Evolutionary conservation across 768 basidiomycete species (phyloP), one percentile per base, ranked within the genome.

Genomic region (Ramaria sp.): DNA sequence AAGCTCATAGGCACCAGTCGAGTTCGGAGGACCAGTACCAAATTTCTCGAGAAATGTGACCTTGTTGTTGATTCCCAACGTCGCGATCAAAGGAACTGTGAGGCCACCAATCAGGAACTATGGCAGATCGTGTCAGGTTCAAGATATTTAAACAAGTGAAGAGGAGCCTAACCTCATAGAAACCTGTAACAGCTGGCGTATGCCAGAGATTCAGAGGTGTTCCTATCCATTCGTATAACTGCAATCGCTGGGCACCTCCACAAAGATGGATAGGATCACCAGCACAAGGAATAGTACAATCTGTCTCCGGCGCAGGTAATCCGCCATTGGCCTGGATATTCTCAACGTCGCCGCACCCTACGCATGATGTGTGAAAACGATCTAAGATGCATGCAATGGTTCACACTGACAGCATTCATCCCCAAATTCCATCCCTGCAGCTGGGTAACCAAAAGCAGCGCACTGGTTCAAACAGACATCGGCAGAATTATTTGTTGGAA

Each of bases 11-110:
- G 86, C 86, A 9, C 86, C 88, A 15, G 88, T 88, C 4, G 83
- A 75, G 67, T 88, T 88, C 3, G 65, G 58, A 56, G 73, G 81
- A 37, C 79, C 78, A 24, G 86, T 88, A 9, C 86, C 84, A 3
- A 54, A 70, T 66, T 90, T 91, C 68, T 91, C 88, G 7, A 91
- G 71, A 71, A 90, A 86, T 1, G 82, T 78, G 49, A 90, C 82
- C 64, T 90, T 91, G 73, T 85, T 82, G 72, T 90, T 90, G 68
- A 86, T 74, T 1, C 88, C 86, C 33, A 91, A 71, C 0, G 88
- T 89, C 3, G 84, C 81, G 38, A 88, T 78, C 57, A 89, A 71
- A 3, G 87, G 86, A 12, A 88, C 81, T 53, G 87, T 74, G 33
- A 88, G 74, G 2, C 87, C 87, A 0, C 71, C 70, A 17, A 79